Percentiles rank a stretch among this genome's conserved stretches.
phyloP scores from a whole-genome alignment of 345 rosid species.

The Brassica incana region DNA sequence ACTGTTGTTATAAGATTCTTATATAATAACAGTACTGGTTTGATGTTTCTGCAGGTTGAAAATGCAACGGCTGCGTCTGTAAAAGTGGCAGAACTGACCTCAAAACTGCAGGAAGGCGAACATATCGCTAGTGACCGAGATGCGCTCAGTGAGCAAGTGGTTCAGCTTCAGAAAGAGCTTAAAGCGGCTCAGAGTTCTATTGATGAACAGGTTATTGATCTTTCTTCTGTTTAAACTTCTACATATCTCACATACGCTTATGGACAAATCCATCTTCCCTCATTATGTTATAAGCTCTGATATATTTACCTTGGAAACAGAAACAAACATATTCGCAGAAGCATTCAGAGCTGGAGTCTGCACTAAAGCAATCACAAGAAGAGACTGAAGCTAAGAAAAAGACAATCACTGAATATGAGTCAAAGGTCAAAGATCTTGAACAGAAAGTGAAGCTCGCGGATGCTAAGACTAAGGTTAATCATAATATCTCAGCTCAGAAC shows the following conservation, averaged over 20 bases:
- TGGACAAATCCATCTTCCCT: background rate
- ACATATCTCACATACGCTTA: constrained; percentile 13
- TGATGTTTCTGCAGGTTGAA: constrained; percentile 43
- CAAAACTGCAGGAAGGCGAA: constrained; percentile 52
- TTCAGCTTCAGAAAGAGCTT: constrained; percentile 58
- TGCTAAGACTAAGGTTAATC: constrained; percentile 66
- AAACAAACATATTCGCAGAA: constrained; percentile 50
- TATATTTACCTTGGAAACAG: constrained; percentile 44
- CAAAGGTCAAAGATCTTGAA: constrained; percentile 63
- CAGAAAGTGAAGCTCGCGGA: constrained; percentile 64
- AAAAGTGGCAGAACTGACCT: constrained; percentile 47
- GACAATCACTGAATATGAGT: constrained; percentile 48
- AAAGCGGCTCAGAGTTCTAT: constrained; percentile 46
- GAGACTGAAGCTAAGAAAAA: constrained; percentile 66
- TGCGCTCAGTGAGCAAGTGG: constrained; percentile 44
- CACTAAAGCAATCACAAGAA: constrained; percentile 58
- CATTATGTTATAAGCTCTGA: constrained; percentile 12
- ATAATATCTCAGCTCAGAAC: background rate
- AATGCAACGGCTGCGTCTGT: constrained; percentile 35
- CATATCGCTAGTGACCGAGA: constrained; percentile 46
- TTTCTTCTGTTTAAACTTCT: constrained; percentile 14
- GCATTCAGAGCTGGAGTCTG: constrained; percentile 55
- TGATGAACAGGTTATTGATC: constrained; percentile 53
- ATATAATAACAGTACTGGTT: background rate
- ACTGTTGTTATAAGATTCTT: background rate